Percentiles rank a stretch among this genome's conserved stretches.
These are phyloP conservation scores for Paxillus involutus DNA, from an alignment of 768 basidiomycete genomes.

Conservation along the genomic window DNA sequence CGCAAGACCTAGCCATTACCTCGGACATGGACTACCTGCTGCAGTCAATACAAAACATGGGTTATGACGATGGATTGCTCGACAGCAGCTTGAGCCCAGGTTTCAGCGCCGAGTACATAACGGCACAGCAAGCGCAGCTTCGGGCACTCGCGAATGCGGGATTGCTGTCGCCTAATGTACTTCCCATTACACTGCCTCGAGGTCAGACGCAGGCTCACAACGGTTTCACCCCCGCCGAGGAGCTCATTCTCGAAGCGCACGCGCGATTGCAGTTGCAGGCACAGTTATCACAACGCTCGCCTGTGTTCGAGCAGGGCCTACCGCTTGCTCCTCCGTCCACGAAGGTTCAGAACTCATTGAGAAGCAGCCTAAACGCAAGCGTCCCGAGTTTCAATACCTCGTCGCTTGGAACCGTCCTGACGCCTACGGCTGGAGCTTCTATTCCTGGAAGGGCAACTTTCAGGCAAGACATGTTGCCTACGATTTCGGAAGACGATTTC, in stretches of 20 bases:
- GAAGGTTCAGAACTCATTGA: not conserved
- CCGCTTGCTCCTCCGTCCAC: not conserved
- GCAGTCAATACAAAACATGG: constrained; percentile 32
- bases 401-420: not conserved
- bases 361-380: constrained; percentile 8
- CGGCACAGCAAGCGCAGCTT: constrained; percentile 20
- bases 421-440: not conserved
- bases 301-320: constrained; percentile 8
- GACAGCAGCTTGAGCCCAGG: constrained; percentile 9
- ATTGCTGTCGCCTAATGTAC: constrained; percentile 8
- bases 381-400: constrained; percentile 5
- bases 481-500: constrained; percentile 39
- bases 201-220: constrained; percentile 39
- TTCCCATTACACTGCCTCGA: constrained; percentile 14
- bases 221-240: constrained; percentile 70
- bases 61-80: constrained; percentile 15
- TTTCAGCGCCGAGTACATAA: constrained; percentile 16
- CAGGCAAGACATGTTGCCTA: constrained; percentile 21
- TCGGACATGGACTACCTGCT: constrained; percentile 41
- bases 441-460: constrained; percentile 6
- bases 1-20: constrained; percentile 25
- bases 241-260: constrained; percentile 62
- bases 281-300: constrained; percentile 5
- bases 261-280: constrained; percentile 26
- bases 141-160: constrained; percentile 22